Evolutionary conservation across 768 basidiomycete genomes (phyloP).

Genomic region (Erythrobasidium yunnanense): DNA sequence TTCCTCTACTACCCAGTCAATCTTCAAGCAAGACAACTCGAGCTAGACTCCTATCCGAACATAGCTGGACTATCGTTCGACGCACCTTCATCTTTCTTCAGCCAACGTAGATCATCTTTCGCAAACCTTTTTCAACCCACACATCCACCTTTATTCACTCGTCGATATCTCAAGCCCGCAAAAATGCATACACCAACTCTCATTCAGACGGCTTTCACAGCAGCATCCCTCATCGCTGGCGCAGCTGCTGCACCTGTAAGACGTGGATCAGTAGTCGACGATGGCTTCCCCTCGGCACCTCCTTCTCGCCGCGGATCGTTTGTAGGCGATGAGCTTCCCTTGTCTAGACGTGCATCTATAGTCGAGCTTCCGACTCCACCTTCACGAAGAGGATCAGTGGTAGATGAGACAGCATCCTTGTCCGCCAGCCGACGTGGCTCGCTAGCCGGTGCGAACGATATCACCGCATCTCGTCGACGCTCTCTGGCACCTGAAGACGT

Average conservation of each 20-base stretch:
- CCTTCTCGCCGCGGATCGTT: slow-evolving; percentile 13
- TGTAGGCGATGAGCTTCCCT: slow-evolving; percentile 5
- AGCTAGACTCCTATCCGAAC: no score
- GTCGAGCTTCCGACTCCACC: neutral
- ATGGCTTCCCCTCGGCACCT: slow-evolving; percentile 3
- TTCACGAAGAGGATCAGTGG: neutral
- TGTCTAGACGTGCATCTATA: neutral
- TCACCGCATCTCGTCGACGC: slow-evolving; percentile 9
- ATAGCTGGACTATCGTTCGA: no score
- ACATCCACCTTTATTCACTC: neutral
- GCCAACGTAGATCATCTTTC: no score
- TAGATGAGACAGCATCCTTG: no score
- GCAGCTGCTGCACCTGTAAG: neutral
- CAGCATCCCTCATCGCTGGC: slow-evolving; percentile 10
- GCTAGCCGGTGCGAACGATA: neutral
- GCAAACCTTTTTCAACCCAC: neutral
- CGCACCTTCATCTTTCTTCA: no score
- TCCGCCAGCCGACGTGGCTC: no score
- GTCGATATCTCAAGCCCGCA: neutral
- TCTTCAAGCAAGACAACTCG: no score
- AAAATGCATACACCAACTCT: slow-evolving; percentile 25
- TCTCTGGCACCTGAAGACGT: slow-evolving; percentile 5
- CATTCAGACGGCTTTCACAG: slow-evolving; percentile 15
- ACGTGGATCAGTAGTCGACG: slow-evolving; percentile 18
- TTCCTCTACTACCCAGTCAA: no score